Evolutionary conservation across 2,329 filamentous ascomycete species (phyloP).

Genomic region (Penicillium sp.): DNA sequence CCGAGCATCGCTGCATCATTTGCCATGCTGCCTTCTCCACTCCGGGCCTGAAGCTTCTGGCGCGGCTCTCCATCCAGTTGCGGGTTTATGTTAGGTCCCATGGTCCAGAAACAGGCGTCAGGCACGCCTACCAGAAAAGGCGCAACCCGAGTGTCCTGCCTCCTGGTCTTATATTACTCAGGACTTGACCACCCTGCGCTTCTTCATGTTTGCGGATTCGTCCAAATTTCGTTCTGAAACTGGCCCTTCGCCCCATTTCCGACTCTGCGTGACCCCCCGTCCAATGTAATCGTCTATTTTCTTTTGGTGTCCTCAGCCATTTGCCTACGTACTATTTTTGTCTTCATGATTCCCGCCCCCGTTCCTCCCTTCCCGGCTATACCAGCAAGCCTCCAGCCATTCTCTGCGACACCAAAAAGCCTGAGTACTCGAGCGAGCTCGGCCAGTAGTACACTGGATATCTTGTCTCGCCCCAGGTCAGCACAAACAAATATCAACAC

Average conservation of each 20-base stretch:
- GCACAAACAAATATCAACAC: constrained; percentile 22
- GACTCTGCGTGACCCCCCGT: too few relatives aligned
- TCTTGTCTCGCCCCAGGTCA: constrained; percentile 38
- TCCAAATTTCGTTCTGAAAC: too few relatives aligned
- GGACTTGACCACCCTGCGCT: constrained; percentile 12
- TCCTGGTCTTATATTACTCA: constrained; percentile 15
- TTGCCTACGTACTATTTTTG: constrained; percentile 9
- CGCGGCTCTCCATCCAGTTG: constrained; percentile 26
- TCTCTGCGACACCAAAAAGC: constrained; percentile 29
- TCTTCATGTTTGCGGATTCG: constrained; percentile 9
- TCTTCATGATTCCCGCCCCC: constrained; percentile 34
- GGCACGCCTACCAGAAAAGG: constrained; percentile 19
- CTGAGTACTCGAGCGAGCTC: constrained; percentile 32
- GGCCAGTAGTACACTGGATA: constrained; percentile 31
- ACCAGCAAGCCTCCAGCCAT: constrained; percentile 31
- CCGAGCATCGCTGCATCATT: constrained; percentile 10
- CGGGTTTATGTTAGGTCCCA: constrained; percentile 14
- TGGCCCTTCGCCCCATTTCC: background rate
- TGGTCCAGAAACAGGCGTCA: constrained; percentile 18
- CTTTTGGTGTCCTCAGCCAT: constrained; percentile 3
- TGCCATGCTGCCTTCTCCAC: constrained; percentile 16
- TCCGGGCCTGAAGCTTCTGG: constrained; percentile 17
- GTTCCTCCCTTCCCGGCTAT: constrained; percentile 30
- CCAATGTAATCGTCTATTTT: background rate
- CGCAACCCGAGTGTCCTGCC: constrained; percentile 6